Conservation (phyloP, 2,329 filamentous ascomycete species). For the Pseudogymnoascus sp. region DNA sequence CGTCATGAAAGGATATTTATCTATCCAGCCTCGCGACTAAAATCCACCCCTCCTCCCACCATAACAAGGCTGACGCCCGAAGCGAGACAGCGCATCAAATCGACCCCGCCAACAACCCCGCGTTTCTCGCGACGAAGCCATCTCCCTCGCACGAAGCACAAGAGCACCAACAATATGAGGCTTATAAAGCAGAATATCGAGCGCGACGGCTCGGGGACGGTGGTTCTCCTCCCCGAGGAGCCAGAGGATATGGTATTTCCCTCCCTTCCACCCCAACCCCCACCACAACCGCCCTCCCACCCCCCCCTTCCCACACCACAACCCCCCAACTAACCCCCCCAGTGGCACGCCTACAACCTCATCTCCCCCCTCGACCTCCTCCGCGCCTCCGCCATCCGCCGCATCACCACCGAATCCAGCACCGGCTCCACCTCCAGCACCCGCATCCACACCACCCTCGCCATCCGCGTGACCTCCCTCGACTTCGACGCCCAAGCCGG, state of each 20-base stretch:
- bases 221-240: constrained; percentile 61
- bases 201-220: constrained; percentile 54
- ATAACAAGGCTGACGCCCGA: background rate
- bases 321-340: constrained; percentile 11
- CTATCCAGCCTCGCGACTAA: background rate
- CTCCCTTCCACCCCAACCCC: background rate
- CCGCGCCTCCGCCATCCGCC: constrained; percentile 57
- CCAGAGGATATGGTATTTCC: constrained; percentile 61
- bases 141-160: background rate
- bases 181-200: constrained; percentile 60
- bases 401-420: constrained; percentile 48
- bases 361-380: constrained; percentile 58
- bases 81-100: background rate
- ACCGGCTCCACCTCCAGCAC: constrained; percentile 55
- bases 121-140: background rate
- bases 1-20: background rate
- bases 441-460: constrained; percentile 55
- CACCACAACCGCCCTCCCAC: background rate
- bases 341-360: constrained; percentile 71
- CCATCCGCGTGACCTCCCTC: constrained; percentile 55
- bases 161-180: constrained; percentile 40
- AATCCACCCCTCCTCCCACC: background rate
- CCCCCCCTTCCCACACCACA: background rate
- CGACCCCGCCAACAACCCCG: background rate
- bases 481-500: constrained; percentile 63